Base-by-base conservation (phyloP, 2,329 filamentous ascomycete species). In the Pseudogymnoascus sp. region DNA sequence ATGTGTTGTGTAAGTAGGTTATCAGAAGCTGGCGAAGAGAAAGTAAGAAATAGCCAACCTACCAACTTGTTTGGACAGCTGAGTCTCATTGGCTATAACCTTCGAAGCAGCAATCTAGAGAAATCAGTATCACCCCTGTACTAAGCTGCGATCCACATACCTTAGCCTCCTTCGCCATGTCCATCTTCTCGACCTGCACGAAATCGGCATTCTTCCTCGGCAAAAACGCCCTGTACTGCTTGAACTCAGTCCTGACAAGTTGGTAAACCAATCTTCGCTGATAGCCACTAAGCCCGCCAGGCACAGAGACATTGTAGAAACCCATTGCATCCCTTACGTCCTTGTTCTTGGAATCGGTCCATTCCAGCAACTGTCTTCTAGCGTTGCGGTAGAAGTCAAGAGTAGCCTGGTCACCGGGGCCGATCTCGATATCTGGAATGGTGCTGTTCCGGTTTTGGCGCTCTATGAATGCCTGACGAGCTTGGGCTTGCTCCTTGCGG, bases 191-290 rank as follows among this genome's bases (percentile, higher is more conserved):
- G n/a, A 74, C 62, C 64, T 73, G 71, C 71, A 74, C 73, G 45
- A 73, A 73, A 16, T 63, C 63, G 12, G 67, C 66, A 42, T 70
- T 68, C 21, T 67, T 66, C 11, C 67, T 64, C 39, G 66, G n/a
- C 18, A 37, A 23, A 63, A 71, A 70, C 5, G 67, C 66, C 57
- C 68, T 62, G 14, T 68, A 67, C 4, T 60, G 60, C 1, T 80
- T 79, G 59, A 79, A 90, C 67, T 89, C 86, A 12, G 79, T 80
- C 11, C 84, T 79, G n/a, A 90, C 79, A 11, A 88, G 76, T 68
- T 89, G 86, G 69, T 89, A 83, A 0, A 89, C 79, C 5, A 90
- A 77, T 36, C 84, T 79, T 71, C 86, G 84, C 70, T 90, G 86
- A 68, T 83, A 88, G 0, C 80, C 78, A 65, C 80, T 84, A 26